phyloP scores from a whole-genome alignment of 495 filamentous ascomycete genomes.

The Podospora pseudopauciseta region DNA sequence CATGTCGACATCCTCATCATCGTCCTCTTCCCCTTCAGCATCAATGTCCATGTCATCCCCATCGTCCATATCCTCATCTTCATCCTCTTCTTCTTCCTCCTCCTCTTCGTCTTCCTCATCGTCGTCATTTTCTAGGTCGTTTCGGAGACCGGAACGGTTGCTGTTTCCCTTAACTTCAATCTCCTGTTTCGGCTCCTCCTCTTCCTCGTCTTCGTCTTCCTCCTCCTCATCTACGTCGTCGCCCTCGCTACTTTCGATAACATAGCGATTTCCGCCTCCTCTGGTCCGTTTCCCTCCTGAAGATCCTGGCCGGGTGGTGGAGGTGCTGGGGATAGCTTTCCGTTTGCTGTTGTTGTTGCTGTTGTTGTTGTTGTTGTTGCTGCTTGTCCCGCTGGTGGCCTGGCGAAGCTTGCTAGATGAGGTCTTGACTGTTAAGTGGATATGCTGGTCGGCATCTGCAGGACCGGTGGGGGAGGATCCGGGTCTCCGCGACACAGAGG shows the following conservation, averaged over 20 bases:
- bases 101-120: conserved; percentile 44
- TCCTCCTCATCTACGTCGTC: conserved; percentile 48
- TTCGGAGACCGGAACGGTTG: conserved; percentile 42
- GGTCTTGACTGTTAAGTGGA: conserved; percentile 81
- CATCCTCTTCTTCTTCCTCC: conserved; percentile 36
- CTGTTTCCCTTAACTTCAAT: conserved; percentile 22
- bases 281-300: conserved; percentile 49
- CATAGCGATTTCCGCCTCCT: conserved; percentile 64
- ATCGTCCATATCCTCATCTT: conserved; percentile 36
- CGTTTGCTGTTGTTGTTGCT: conserved; percentile 23
- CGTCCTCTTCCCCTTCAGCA: conserved; percentile 47
- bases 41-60: conserved; percentile 48
- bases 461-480: conserved; percentile 42
- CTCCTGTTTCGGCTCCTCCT: conserved; percentile 23
- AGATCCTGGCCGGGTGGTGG: conserved; percentile 38
- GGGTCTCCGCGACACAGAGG: conserved; percentile 55
- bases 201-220: conserved; percentile 42
- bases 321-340: conserved; percentile 24
- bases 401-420: conserved; percentile 78
- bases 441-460: conserved; percentile 57
- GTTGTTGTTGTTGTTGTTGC: conserved; percentile 33
- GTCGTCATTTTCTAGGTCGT: conserved; percentile 45
- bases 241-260: conserved; percentile 57
- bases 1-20: conserved; percentile 49
- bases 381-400: conserved; percentile 59